phyloP scores from a whole-genome alignment of 768 basidiomycete genomes.

The Rhodotorula kratochvilovae region DNA sequence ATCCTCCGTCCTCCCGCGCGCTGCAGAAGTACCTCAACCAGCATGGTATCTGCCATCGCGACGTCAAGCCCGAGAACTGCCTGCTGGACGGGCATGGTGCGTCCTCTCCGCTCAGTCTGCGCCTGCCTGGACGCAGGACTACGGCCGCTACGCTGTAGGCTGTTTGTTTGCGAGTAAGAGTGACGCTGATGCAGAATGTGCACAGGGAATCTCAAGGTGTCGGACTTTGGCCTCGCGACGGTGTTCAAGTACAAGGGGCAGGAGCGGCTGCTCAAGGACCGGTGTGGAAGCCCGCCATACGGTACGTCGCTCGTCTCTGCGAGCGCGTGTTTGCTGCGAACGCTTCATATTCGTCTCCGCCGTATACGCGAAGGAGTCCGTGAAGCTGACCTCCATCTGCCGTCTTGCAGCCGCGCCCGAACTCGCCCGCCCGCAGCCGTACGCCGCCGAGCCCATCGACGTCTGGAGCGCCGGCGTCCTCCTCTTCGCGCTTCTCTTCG shows the following conservation, averaged over 20 bases:
- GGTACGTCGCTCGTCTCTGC: not conserved
- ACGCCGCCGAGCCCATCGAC: conserved; percentile 87
- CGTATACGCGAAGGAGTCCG: no score
- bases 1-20: not conserved
- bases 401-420: conserved; percentile 79
- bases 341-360: no score
- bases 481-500: conserved; percentile 79
- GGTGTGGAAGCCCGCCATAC: conserved; percentile 89
- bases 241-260: conserved; percentile 85
- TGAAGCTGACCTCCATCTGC: no score
- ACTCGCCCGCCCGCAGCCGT: conserved; percentile 63
- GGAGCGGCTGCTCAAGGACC: conserved; percentile 67
- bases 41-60: conserved; percentile 90
- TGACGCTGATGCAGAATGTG: not conserved
- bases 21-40: conserved; percentile 72
- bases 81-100: conserved; percentile 73
- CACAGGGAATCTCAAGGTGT: conserved; percentile 67
- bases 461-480: conserved; percentile 96
- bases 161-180: no score
- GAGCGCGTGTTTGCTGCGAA: not conserved
- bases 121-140: no score
- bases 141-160: no score
- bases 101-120: not conserved
- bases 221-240: conserved; percentile 88
- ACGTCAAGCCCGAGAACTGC: conserved; percentile 94